Percentiles rank a stretch among this genome's conserved stretches.
Conservation (phyloP, 495 filamentous ascomycete species). For the Geopyxis carbonaria region DNA sequence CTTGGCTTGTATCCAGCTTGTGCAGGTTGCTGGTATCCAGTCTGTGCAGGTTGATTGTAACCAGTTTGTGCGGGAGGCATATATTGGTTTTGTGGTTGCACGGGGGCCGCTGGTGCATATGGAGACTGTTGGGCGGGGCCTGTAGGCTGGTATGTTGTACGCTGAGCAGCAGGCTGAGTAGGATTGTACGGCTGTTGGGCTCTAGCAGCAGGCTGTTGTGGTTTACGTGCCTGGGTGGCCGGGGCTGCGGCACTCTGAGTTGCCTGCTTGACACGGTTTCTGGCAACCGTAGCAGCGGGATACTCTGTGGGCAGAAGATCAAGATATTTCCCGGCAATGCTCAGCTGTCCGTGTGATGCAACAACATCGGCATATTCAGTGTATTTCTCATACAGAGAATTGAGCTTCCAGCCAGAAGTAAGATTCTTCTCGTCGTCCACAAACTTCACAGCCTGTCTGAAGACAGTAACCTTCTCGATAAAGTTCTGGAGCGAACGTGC, state of each 20-base stretch:
- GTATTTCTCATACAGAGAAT: constrained; percentile 81
- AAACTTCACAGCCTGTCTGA: constrained; percentile 87
- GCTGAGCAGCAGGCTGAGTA: constrained; percentile 24
- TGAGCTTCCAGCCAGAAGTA: constrained; percentile 74
- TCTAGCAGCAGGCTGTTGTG: constrained; percentile 22
- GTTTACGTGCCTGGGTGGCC: constrained; percentile 15
- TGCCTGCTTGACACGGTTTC: constrained; percentile 72
- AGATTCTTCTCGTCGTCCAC: constrained; percentile 53
- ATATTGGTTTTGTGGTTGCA: no score
- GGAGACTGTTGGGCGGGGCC: constrained; percentile 26
- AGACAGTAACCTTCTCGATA: constrained; percentile 96
- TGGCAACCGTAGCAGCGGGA: constrained; percentile 73
- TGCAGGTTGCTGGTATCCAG: no score
- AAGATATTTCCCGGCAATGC: constrained; percentile 78
- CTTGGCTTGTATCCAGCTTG: constrained; percentile 3
- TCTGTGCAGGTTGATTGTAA: no score
- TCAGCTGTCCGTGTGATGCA: constrained; percentile 71
- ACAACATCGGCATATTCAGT: constrained; percentile 92
- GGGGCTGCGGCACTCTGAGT: constrained; percentile 51
- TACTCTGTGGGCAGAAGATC: constrained; percentile 72
- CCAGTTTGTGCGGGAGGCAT: constrained; percentile 32
- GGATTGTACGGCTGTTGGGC: constrained; percentile 5
- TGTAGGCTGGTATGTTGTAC: constrained; percentile 19
- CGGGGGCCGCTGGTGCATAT: no score
- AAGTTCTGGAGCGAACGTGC: constrained; percentile 75